Evolutionary conservation across 2,329 filamentous ascomycete species (phyloP), one percentile per base, ranked within the genome.

Genomic region (Colletotrichum camelliae): DNA sequence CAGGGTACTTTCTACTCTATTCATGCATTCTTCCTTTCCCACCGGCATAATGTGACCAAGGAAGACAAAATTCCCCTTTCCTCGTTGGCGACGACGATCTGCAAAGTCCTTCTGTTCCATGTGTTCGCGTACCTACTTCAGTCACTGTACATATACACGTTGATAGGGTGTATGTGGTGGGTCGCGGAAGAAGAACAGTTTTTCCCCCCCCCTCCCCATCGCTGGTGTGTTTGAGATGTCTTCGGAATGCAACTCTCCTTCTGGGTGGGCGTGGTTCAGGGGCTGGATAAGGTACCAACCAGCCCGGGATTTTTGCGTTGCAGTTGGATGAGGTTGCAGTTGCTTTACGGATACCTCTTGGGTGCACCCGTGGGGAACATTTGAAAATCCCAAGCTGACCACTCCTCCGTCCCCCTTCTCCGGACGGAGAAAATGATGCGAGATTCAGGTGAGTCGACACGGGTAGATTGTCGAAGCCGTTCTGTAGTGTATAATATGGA

Each of bases 361-460:
- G 33, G 31, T 62, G 31, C 33, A n/a, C 9, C 68, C 70, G 74
- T 75, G 74, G 74, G 70, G 74, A 75, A 75, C 58, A 52, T 52
- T 52, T 33, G n/a, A 65, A 58, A 60, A 60, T 64, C 64, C 21
- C 27, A 31, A 15, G 60, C 60, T 21, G 29, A 33, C 35, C 39
- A 18, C 33, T 73, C 15, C 66, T 16, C 27, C 21, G 55, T 58
- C 55, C 68, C 33, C 55, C 55, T 58, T 29, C 68, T 52, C 43
- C 33, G 55, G 67, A 70, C 71, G 58, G 61, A 52, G 21, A 52
- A 67, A 60, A 27, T 48, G 35, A 75, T 75, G 74, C 74, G 64
- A 75, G 74, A 75, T 75, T 75, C 74, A 75, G 74, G 74, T 74
- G 74, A 73, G 74, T 33, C 73, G 65, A 52, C 58, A 33, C 74